Percentiles rank a stretch among this genome's conserved stretches.
These are phyloP conservation scores for Sphagnum tenellum DNA, from an alignment of 225 moss, liverwort and hornwort species.

Conservation along the genomic window DNA sequence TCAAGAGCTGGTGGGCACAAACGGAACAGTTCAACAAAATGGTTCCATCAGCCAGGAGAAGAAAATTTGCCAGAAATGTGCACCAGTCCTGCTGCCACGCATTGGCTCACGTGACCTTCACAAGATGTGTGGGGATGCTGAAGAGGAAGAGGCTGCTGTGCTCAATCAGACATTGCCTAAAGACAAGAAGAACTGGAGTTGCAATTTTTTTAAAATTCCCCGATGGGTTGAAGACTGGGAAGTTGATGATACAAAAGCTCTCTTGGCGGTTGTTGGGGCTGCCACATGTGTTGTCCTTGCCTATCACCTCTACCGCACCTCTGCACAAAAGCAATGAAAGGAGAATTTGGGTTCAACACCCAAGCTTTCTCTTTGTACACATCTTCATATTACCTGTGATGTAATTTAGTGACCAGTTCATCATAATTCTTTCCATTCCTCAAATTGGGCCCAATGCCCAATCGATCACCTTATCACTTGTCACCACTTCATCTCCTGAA, in stretches of 20 bases:
- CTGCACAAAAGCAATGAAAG: neutral
- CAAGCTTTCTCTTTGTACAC: no score
- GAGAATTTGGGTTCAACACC: no score
- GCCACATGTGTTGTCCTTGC: constrained; percentile 47
- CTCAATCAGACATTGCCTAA: constrained; percentile 11
- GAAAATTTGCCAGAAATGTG: constrained; percentile 15
- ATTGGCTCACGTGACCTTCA: constrained; percentile 60
- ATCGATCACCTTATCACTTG: no score
- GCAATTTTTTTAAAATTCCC: constrained; percentile 48
- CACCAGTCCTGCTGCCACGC: constrained; percentile 40
- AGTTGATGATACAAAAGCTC: constrained; percentile 57
- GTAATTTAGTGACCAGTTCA: no score
- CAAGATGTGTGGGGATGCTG: constrained; percentile 44
- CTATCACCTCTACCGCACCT: constrained; percentile 33
- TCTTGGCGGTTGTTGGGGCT: constrained; percentile 58
- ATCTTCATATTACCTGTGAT: no score
- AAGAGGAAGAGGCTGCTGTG: constrained; percentile 34
- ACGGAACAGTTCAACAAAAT: constrained; percentile 15
- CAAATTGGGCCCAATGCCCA: no score
- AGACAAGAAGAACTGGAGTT: constrained; percentile 32
- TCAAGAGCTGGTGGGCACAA: constrained; percentile 10
- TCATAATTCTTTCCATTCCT: no score
- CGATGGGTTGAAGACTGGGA: constrained; percentile 79
- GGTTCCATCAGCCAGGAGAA: constrained; percentile 20
- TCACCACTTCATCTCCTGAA: no score